phyloP scores from a whole-genome alignment of 1,284 basidiomycete genomes.

The Laetiporus sulphureus region DNA sequence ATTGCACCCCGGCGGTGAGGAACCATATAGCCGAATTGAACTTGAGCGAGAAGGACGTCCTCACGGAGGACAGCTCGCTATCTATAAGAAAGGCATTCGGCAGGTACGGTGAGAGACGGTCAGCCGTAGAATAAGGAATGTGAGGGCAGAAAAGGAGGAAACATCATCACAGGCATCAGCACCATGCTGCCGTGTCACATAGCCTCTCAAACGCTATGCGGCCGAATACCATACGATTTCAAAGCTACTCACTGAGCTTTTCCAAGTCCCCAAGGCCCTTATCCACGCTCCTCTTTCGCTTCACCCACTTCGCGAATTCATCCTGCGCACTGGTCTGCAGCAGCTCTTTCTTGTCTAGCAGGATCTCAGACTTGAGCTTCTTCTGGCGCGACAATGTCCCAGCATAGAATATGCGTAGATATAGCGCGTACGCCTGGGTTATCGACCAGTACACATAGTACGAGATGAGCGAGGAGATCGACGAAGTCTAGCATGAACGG shows the following conservation, averaged over 20 bases:
- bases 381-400: slow-evolving; percentile 50
- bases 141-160: too few relatives aligned
- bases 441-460: neutral
- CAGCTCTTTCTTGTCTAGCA: slow-evolving; percentile 80
- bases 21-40: slow-evolving; percentile 78
- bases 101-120: too few relatives aligned
- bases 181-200: too few relatives aligned
- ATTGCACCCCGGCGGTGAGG: slow-evolving; percentile 78
- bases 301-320: slow-evolving; percentile 99
- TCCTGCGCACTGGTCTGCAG: slow-evolving; percentile 91
- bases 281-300: slow-evolving; percentile 85
- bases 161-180: too few relatives aligned
- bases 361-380: slow-evolving; percentile 70
- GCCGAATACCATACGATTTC: neutral
- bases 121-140: too few relatives aligned
- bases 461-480: too few relatives aligned
- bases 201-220: too few relatives aligned
- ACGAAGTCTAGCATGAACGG: too few relatives aligned
- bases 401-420: slow-evolving; percentile 61
- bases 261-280: slow-evolving; percentile 94
- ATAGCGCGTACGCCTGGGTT: slow-evolving; percentile 58
- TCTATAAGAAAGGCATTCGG: too few relatives aligned
- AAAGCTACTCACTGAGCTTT: slow-evolving; percentile 68
- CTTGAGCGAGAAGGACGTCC: slow-evolving; percentile 62
- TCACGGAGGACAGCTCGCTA: slow-evolving; percentile 55